Base-by-base conservation (phyloP, 352 stramenopile genomes). In the Globisporangium iwayamae region DNA sequence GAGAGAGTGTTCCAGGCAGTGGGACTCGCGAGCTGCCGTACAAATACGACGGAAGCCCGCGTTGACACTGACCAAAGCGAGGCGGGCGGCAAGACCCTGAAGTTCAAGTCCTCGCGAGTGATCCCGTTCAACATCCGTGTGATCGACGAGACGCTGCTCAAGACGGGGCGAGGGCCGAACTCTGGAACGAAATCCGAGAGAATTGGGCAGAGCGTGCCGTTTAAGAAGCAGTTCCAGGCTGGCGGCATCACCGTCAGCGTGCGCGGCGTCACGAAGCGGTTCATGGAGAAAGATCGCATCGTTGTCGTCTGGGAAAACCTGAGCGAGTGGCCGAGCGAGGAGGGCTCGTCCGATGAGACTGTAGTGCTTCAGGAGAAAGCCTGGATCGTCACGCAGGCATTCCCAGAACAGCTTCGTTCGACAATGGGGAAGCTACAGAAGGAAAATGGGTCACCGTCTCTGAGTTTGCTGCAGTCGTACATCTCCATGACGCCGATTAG, bases 351-450 rank as follows among this genome's bases (percentile, higher is more conserved):
- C n/a, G 59, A 52, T 16, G 45, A 66, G 8, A 41, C 20, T 18
- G 47, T 28, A 28, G 25, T 28, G 25, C 25, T 66, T 32, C n/a
- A 66, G 8, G 52, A 66, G 43, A 66, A 65, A 52, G 61, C 52
- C 16, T 66, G 61, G 61, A 43, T 18, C 0, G 22, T 60, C 38
- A 45, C 16, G 1, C 38, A 45, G 38, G 3, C 38, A 45, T 45
- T 14, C 16, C 20, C 54, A 11, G 2, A 14, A 28, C 22, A 47
- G 11, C 4, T 28, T 28, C 25, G 25, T 28, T 28, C 25, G 25
- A 28, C 25, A 28, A 28, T 28, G 25, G 25, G 2, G 25, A 28
- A 14, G 28, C 39, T 6, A 16, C 13, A 28, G 25, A 28, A 48
- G 14, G 5, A 48, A 16, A 16, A 22, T 22, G 18, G 4, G 16